Conservation (phyloP, 305 asterid species). For the Lippia alba region DNA sequence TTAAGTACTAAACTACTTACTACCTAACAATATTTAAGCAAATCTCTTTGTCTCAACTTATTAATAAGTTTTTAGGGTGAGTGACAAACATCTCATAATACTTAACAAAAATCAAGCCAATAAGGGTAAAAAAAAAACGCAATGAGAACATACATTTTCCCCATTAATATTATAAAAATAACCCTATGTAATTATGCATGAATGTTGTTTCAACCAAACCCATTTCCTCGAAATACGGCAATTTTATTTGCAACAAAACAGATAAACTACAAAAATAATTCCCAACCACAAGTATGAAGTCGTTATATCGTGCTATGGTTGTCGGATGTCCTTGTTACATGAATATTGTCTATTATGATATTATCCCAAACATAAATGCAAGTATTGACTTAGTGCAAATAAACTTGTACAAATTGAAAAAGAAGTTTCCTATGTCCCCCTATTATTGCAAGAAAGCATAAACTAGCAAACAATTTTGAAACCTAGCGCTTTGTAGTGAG, state of each 20-base stretch:
- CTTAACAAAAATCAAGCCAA: too few species aligned
- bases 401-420: constrained; percentile 21
- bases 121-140: too few species aligned
- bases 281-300: background rate
- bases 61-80: too few species aligned
- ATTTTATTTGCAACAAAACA: background rate
- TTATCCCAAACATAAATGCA: constrained; percentile 12
- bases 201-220: too few species aligned
- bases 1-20: too few species aligned
- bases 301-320: constrained; percentile 15
- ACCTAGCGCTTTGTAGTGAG: background rate
- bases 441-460: constrained; percentile 31
- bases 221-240: background rate
- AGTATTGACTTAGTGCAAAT: constrained; percentile 31
- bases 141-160: too few species aligned
- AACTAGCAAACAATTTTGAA: constrained; percentile 27
- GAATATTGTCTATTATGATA: constrained; percentile 23
- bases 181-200: too few species aligned
- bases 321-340: constrained; percentile 30
- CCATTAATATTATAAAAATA: too few species aligned
- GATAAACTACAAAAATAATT: background rate
- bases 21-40: too few species aligned
- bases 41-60: too few species aligned
- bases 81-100: too few species aligned
- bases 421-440: constrained; percentile 36